A percentile compares a stretch with the other conserved stretches of the same genome.
These are phyloP conservation scores for Pugionium cornutum DNA, from an alignment of 345 rosid genomes.

Conservation along the genomic window DNA sequence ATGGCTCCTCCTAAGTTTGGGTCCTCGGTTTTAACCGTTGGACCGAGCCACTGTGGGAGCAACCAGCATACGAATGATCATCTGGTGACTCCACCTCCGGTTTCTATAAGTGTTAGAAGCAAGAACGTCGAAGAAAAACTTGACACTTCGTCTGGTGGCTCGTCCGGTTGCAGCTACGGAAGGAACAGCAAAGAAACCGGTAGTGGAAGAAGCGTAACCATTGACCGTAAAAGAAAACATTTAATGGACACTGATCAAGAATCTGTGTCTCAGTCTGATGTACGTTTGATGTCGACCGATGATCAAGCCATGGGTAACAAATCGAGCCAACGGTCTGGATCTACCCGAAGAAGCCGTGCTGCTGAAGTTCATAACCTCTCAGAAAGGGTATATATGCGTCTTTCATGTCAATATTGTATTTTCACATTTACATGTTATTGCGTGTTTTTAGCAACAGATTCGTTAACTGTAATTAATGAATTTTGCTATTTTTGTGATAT, in stretches of 20 bases:
- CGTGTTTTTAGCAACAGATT: too few relatives aligned
- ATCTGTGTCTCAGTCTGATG: conserved; percentile 64
- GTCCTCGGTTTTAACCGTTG: conserved; percentile 54
- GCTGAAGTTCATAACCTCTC: conserved; percentile 81
- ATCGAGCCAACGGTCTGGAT: conserved; percentile 50
- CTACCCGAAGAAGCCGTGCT: conserved; percentile 62
- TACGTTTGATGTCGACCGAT: conserved; percentile 33
- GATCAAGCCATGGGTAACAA: conserved; percentile 51
- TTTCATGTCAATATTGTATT: too few relatives aligned
- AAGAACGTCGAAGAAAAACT: conserved; percentile 52
- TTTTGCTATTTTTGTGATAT: neutral
- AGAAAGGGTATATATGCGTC: conserved; percentile 56
- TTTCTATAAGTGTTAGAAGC: conserved; percentile 36
- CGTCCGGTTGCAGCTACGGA: conserved; percentile 65
- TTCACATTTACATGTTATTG: too few relatives aligned
- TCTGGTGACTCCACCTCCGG: conserved; percentile 37
- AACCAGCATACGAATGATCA: conserved; percentile 52
- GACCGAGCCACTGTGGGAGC: conserved; percentile 65
- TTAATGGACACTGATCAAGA: conserved; percentile 49
- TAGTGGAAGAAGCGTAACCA: conserved; percentile 35
- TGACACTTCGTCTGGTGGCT: conserved; percentile 69
- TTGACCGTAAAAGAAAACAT: conserved; percentile 61
- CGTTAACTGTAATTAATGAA: too few relatives aligned
- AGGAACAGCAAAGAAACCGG: conserved; percentile 49
- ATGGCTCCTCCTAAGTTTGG: conserved; percentile 55